phyloP scores from a whole-genome alignment of 2,329 filamentous ascomycete species.

The Talaromyces sp. region DNA sequence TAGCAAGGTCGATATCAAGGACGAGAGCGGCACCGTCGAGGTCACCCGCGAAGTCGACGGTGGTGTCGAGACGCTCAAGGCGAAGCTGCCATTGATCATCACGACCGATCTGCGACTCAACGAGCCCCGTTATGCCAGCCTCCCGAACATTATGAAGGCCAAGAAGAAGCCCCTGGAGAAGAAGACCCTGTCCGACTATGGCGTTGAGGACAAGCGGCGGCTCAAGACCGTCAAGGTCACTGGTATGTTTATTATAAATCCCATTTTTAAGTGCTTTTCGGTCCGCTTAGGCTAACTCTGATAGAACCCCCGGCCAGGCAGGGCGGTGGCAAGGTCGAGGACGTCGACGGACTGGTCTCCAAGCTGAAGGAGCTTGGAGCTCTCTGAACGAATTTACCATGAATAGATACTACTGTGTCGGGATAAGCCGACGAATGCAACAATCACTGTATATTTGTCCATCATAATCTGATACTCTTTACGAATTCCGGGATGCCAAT shows the following conservation, averaged over 20 bases:
- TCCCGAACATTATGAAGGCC: slow-evolving; percentile 99
- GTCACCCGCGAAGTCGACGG: slow-evolving; percentile 94
- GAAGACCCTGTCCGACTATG: slow-evolving; percentile 77
- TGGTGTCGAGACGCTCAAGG: slow-evolving; percentile 80
- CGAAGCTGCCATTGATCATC: slow-evolving; percentile 84
- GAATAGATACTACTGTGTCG: neutral
- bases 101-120: slow-evolving; percentile 94
- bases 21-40: slow-evolving; percentile 61
- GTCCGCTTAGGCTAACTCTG: neutral
- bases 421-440: neutral
- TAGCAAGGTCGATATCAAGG: slow-evolving; percentile 69
- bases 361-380: slow-evolving; percentile 97
- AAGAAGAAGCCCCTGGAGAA: slow-evolving; percentile 99
- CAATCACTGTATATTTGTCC: slow-evolving; percentile 1
- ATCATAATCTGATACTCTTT: neutral
- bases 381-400: slow-evolving; percentile 47
- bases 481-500: neutral
- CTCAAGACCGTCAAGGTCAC: slow-evolving; percentile 87
- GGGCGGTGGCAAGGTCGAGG: slow-evolving; percentile 93
- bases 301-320: slow-evolving; percentile 79
- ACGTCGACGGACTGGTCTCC: slow-evolving; percentile 87
- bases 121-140: slow-evolving; percentile 85
- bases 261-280: neutral
- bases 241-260: too few relatives aligned
- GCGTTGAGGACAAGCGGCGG: slow-evolving; percentile 65